A percentile compares a stretch with the other conserved stretches of the same genome.
Evolutionary conservation across 2,329 filamentous ascomycete genomes (phyloP).

Genomic region (Paracorniculantispora psalliotae): DNA sequence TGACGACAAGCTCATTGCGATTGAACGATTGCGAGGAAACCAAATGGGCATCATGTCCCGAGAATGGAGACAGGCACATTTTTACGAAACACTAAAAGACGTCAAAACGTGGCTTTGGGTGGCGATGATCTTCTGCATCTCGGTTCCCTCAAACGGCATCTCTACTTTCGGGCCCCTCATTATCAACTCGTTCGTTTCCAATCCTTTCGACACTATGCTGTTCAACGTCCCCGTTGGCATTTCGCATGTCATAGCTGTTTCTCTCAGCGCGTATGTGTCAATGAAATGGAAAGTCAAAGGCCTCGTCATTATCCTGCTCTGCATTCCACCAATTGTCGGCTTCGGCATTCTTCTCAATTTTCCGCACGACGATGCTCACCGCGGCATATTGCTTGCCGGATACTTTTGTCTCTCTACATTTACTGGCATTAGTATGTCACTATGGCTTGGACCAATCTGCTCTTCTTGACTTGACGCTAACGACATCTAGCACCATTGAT

Average conservation of each 20-base stretch:
- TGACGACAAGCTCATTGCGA: conserved; percentile 46
- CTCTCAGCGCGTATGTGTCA: conserved; percentile 51
- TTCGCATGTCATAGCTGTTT: conserved; percentile 55
- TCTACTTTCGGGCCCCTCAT: conserved; percentile 57
- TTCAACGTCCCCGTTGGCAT: conserved; percentile 58
- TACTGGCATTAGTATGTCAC: conserved; percentile 34
- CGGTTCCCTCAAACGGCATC: conserved; percentile 53
- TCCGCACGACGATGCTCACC: conserved; percentile 40
- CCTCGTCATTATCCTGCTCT: conserved; percentile 49
- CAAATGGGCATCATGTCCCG: conserved; percentile 50
- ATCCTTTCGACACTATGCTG: conserved; percentile 51
- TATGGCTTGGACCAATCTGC: conserved; percentile 40
- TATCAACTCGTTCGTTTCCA: conserved; percentile 54
- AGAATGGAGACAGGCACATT: conserved; percentile 47
- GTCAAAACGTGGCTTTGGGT: conserved; percentile 59
- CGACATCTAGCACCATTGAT: conserved; percentile 44
- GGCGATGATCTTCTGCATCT: conserved; percentile 49
- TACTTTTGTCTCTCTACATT: conserved; percentile 58
- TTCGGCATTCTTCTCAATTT: conserved; percentile 49
- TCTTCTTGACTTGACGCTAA: conserved; percentile 38
- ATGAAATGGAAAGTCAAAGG: conserved; percentile 53
- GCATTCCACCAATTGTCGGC: conserved; percentile 53
- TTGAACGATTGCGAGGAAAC: conserved; percentile 50
- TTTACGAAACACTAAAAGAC: conserved; percentile 50
- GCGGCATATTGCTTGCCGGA: conserved; percentile 47